These are phyloP conservation scores for Pseudopyrenochaeta lycopersici DNA, from an alignment of 2,329 filamentous ascomycete genomes.

Conservation along the genomic window DNA sequence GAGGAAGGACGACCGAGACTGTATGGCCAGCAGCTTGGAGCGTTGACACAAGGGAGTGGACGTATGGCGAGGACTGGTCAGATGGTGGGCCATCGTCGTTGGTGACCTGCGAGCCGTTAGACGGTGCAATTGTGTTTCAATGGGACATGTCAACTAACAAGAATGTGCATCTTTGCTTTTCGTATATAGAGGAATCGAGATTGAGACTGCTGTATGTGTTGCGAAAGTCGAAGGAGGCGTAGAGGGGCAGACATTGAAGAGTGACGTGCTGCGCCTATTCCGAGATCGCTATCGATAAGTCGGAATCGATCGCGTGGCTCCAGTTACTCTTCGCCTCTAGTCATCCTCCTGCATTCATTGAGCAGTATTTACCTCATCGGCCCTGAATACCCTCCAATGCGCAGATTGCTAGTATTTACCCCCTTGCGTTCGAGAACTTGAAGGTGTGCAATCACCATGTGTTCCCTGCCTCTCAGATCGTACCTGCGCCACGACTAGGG, in stretches of 20 bases:
- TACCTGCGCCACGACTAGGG: background rate
- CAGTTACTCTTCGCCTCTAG: slow-evolving; percentile 18
- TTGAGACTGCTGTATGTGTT: slow-evolving; percentile 14
- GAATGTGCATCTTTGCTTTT: slow-evolving; percentile 47
- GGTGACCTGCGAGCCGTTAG: slow-evolving; percentile 50
- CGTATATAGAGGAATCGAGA: background rate
- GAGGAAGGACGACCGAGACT: slow-evolving; percentile 91
- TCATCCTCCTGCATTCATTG: background rate
- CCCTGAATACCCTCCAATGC: background rate
- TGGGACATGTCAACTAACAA: slow-evolving; percentile 31
- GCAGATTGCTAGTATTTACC: background rate
- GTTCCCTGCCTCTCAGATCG: background rate
- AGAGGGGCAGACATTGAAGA: slow-evolving; percentile 21
- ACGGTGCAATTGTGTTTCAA: slow-evolving; percentile 5
- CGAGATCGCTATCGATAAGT: slow-evolving; percentile 33
- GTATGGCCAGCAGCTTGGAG: slow-evolving; percentile 74
- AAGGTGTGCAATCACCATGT: background rate
- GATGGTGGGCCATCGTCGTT: slow-evolving; percentile 64
- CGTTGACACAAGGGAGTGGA: slow-evolving; percentile 56
- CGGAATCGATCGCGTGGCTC: slow-evolving; percentile 24
- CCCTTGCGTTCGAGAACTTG: too few species aligned
- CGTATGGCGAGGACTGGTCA: slow-evolving; percentile 58
- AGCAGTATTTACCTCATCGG: background rate
- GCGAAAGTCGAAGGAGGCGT: slow-evolving; percentile 8
- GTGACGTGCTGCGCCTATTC: slow-evolving; percentile 33